Evolutionary conservation across 116 monocot species (phyloP), one percentile per base, ranked within the genome.

Genomic region (Trichopus zeylanicus): DNA sequence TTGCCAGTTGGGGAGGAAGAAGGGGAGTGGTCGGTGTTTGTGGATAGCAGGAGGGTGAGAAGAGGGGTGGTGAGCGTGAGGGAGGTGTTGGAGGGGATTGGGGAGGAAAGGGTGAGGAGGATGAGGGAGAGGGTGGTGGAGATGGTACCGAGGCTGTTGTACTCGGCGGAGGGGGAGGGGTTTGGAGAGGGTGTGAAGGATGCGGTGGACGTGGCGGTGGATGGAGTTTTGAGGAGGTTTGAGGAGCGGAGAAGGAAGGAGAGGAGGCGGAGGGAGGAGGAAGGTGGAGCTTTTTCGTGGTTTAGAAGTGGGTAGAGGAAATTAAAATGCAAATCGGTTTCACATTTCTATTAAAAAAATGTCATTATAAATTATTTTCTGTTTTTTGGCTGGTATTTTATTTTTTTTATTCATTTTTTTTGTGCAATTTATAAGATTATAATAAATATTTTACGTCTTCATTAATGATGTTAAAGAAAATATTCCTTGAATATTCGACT

Each of bases 11-110:
- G 29, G 16, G 56, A 27, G 26, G 69, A 68, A 34, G 81, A 51
- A 33, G 62, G 18, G 51, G 81, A 77, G 56, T 97, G 78, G 83
- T 95, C 95, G 33, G 87, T 97, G 69, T 84, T 90, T 63, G 65
- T 97, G 1, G 84, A 97, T 56, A 55, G 81, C 57, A 46, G 48
- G 62, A 79, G 60, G 51, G 71, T 87, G 68, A 65, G 74, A 70
- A 78, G 74, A n/a, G 93, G 93, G 30, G 61, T 32, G 33, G 74
- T 68, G 61, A 68, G 31, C 53, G 58, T 92, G 3, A 70, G 63
- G 37, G 57, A 31, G 32, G 62, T 73, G 6, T 51, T 92, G 71
- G 78, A 62, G 37, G 74, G 76, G 63, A 68, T 92, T 4, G 75
- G 73, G 31, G 76, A 73, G 51, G 73, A 76, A 60, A 66, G 48